Conservation (phyloP, 2,329 filamentous ascomycete species). For the Aurifilum marmelostoma region DNA sequence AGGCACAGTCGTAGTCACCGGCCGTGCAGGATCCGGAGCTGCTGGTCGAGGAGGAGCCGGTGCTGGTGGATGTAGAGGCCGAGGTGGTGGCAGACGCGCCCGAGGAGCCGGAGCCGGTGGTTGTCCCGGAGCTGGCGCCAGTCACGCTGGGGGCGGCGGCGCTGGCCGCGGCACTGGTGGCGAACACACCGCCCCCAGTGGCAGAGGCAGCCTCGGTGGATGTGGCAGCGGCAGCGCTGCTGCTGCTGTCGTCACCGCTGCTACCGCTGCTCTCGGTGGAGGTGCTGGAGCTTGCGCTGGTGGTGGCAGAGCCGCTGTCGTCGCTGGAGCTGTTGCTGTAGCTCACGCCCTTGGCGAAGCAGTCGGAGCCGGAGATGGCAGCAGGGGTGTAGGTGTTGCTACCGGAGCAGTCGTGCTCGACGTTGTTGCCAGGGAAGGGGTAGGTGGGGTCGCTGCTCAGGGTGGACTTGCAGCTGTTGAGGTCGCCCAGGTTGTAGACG, state of each 20-base stretch:
- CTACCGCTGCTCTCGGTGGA: slow-evolving; percentile 32
- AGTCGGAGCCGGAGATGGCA: slow-evolving; percentile 22
- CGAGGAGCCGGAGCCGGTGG: slow-evolving; percentile 32
- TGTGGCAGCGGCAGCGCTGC: background rate
- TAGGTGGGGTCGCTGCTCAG: slow-evolving; percentile 64
- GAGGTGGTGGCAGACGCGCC: slow-evolving; percentile 34
- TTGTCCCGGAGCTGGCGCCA: slow-evolving; percentile 28
- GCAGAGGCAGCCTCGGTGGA: slow-evolving; percentile 1
- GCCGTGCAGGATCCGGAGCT: slow-evolving; percentile 25
- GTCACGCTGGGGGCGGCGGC: slow-evolving; percentile 15
- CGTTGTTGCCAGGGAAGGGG: slow-evolving; percentile 65
- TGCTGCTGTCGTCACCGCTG: too few species aligned
- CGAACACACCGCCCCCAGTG: slow-evolving; percentile 12
- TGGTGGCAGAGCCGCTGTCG: slow-evolving; percentile 35
- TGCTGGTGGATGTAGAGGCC: slow-evolving; percentile 19
- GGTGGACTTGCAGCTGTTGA: slow-evolving; percentile 60
- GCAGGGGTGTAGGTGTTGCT: slow-evolving; percentile 12
- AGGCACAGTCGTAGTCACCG: slow-evolving; percentile 23
- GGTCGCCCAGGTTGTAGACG: slow-evolving; percentile 73
- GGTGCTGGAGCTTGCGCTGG: slow-evolving; percentile 35
- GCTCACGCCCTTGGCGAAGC: slow-evolving; percentile 27
- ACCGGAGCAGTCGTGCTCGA: slow-evolving; percentile 35
- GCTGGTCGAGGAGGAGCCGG: slow-evolving; percentile 25
- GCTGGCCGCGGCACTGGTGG: slow-evolving; percentile 41
- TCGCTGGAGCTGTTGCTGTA: slow-evolving; percentile 32